Evolutionary conservation across 306 rosid genomes (phyloP), one percentile per base, ranked within the genome.

Genomic region (Ormosia emarginata): DNA sequence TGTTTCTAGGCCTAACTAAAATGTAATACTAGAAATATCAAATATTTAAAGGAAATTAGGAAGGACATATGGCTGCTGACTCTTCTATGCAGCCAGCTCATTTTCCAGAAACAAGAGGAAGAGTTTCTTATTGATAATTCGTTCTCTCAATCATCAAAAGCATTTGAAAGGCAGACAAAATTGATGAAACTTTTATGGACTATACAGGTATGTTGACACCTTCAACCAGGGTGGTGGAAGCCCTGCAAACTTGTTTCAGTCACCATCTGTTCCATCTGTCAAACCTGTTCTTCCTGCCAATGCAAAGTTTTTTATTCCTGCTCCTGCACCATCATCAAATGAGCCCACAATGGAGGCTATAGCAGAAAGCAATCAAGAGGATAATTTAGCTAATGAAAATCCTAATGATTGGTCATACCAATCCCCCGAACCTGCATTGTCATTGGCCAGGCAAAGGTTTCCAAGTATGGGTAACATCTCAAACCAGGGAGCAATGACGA

Each of bases 171-270:
- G 75, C 9, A 56, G 36, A 69, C 64, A 7, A 56, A 40, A 41
- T 72, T 72, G 71, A 59, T 57, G 36, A 34, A 67, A 76, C 41
- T 73, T 76, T 73, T 41, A 12, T 84, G 75, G 72, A 41, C 58
- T 68, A 81, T 86, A 78, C 88, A 94, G 98, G 91, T 94, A 94
- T 53, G 97, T 94, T 40, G 98, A 94, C 87, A 94, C 97, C 76
- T 94, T 94, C 88, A 94, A 94, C 92, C 92, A 85, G 86, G 92
- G 95, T 13, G 88, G 85, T 63, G 97, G 94, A 85, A 87, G 63
- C 64, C 82, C 95, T 5, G 80, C 90, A 52, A 91, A 90, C 75
- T 82, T 81, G 78, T 94, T 90, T 74, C 95, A 89, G 56, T 84
- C 97, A 14, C 92, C 94, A 17, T 65, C 97, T 56, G 71, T 86